Conservation (phyloP, 352 stramenopile genomes). For the Globisporangium carolinianum region DNA sequence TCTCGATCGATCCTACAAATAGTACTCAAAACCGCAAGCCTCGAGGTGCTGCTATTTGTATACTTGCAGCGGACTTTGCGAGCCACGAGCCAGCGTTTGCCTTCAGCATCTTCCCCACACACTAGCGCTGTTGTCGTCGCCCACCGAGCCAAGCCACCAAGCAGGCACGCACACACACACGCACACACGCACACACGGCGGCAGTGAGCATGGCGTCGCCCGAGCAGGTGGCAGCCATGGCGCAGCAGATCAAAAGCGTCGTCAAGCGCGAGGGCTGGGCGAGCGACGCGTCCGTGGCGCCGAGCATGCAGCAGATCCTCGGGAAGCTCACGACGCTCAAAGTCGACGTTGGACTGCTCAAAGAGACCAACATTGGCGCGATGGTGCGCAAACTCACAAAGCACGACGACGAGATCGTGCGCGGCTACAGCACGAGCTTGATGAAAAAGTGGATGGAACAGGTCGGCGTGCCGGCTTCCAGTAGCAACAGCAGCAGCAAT, state of each 20-base stretch:
- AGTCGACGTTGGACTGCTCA: conserved; percentile 70
- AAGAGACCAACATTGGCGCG: conserved; percentile 71
- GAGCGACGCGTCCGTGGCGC: conserved; percentile 42
- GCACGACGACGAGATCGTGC: conserved; percentile 74
- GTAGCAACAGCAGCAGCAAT: conserved; percentile 6
- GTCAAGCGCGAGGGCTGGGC: conserved; percentile 62
- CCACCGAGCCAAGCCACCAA: background rate
- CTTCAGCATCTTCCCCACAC: background rate
- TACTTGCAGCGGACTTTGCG: background rate
- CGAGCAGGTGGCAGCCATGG: conserved; percentile 60
- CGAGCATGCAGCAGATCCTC: conserved; percentile 62
- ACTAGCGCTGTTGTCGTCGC: background rate
- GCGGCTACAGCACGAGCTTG: conserved; percentile 72
- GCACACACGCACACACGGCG: background rate
- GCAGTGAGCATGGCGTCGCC: background rate
- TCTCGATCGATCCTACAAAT: no score
- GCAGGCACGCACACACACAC: background rate
- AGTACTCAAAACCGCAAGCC: background rate
- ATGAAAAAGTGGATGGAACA: conserved; percentile 80
- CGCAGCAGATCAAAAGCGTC: conserved; percentile 60
- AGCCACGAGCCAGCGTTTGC: background rate
- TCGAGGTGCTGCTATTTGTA: background rate
- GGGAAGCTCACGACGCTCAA: conserved; percentile 68
- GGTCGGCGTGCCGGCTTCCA: conserved; percentile 34
- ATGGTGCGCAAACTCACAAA: conserved; percentile 84